Evolutionary conservation across 2,329 filamentous ascomycete genomes (phyloP).

Genomic region (Mycocentrospora acerina): DNA sequence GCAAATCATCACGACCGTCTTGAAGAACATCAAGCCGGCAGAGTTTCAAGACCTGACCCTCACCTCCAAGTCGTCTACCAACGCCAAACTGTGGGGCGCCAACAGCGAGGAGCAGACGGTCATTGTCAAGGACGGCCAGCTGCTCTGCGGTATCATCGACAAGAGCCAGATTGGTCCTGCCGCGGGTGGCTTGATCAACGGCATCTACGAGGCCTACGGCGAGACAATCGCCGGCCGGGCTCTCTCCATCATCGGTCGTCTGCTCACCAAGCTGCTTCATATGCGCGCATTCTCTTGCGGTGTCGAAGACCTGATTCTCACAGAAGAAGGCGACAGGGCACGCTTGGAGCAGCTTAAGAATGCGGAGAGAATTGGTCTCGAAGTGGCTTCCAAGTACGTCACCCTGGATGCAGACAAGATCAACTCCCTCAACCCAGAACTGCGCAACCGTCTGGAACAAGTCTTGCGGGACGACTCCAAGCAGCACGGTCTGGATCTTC

Average conservation of each 20-base stretch:
- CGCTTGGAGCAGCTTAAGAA: conserved; percentile 69
- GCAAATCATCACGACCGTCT: conserved; percentile 87
- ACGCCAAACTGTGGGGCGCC: conserved; percentile 74
- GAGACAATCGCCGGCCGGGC: conserved; percentile 82
- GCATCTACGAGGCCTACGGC: conserved; percentile 91
- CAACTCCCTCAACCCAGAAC: conserved; percentile 66
- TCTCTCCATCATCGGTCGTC: conserved; percentile 82
- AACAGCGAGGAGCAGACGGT: conserved; percentile 78
- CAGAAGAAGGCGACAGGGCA: conserved; percentile 71
- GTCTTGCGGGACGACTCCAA: conserved; percentile 90
- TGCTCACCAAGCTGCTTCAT: conserved; percentile 85
- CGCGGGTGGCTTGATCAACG: conserved; percentile 84
- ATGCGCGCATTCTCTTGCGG: conserved; percentile 97
- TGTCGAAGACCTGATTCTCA: conserved; percentile 92
- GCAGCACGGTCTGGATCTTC: conserved; percentile 83
- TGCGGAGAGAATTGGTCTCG: conserved; percentile 69
- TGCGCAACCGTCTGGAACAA: conserved; percentile 79
- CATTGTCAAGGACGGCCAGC: conserved; percentile 80
- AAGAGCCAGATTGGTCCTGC: conserved; percentile 92
- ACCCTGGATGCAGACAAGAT: conserved; percentile 69
- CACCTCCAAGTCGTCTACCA: conserved; percentile 75
- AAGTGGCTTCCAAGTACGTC: conserved; percentile 85
- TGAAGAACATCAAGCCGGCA: conserved; percentile 85
- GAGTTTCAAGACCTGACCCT: conserved; percentile 77
- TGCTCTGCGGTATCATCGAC: conserved; percentile 88